Percentiles rank a stretch among this genome's conserved stretches.
Evolutionary conservation across 441 rosid genomes (phyloP).

Genomic region (Dalechampia spathulata): DNA sequence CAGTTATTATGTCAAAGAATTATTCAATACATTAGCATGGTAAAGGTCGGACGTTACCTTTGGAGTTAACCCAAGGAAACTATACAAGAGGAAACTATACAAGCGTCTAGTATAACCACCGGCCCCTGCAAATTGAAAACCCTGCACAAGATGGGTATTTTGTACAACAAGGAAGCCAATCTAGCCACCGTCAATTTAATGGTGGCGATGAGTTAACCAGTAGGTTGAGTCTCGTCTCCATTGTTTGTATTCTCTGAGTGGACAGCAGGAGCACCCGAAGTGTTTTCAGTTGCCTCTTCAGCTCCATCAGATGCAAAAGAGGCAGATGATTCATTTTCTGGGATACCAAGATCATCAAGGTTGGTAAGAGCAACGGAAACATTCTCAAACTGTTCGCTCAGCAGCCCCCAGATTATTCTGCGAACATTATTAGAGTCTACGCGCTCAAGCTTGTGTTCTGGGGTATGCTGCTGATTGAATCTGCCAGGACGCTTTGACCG

Average conservation of each 20-base stretch:
- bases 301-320: not conserved
- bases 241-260: constrained; percentile 8
- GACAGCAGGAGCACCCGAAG: no score
- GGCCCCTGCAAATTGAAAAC: no score
- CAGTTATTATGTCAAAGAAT: no score
- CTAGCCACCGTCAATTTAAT: no score
- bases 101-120: no score
- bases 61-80: no score
- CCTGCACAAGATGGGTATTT: no score
- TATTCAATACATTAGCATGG: no score
- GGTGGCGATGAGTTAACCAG: no score
- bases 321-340: constrained; percentile 11
- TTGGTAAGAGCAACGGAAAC: not conserved
- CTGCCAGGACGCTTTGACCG: constrained; percentile 57
- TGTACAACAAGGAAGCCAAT: no score
- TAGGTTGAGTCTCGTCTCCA: constrained; percentile 4
- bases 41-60: no score
- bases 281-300: constrained; percentile 10
- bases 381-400: not conserved
- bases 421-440: not conserved
- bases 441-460: constrained; percentile 53
- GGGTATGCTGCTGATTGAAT: constrained; percentile 83
- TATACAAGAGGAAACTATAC: no score
- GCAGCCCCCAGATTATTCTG: constrained; percentile 3
- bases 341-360: constrained; percentile 9